These are phyloP conservation scores for Maudiozyma humilis DNA, from an alignment of 1,139 yeast species.

Conservation along the genomic window DNA sequence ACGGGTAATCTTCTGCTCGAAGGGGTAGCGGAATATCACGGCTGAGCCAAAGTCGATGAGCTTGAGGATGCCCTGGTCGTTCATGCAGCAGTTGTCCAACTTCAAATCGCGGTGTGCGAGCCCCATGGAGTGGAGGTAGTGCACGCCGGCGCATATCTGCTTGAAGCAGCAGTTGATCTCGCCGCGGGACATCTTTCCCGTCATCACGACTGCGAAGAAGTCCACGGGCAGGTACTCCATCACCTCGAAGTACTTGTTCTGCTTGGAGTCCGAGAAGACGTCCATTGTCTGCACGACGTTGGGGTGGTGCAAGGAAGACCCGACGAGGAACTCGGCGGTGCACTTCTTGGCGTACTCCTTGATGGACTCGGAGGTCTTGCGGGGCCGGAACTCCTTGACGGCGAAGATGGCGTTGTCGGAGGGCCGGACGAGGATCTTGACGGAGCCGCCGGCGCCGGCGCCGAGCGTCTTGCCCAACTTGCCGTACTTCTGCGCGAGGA, in stretches of 20 bases:
- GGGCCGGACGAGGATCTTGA: slow-evolving; percentile 67
- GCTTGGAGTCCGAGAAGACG: slow-evolving; percentile 56
- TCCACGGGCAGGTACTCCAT: slow-evolving; percentile 98
- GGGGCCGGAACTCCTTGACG: slow-evolving; percentile 86
- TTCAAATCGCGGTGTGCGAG: slow-evolving; percentile 92
- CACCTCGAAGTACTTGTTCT: slow-evolving; percentile 78
- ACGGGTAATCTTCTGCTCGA: slow-evolving; percentile 62
- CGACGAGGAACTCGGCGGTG: slow-evolving; percentile 93
- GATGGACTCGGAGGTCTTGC: slow-evolving; percentile 69
- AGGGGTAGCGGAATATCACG: slow-evolving; percentile 85
- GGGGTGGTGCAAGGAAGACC: slow-evolving; percentile 91
- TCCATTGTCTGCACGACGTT: slow-evolving; percentile 90
- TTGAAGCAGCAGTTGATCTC: slow-evolving; percentile 86
- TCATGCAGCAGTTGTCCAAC: slow-evolving; percentile 87
- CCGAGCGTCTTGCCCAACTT: slow-evolving; percentile 84
- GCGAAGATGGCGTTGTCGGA: slow-evolving; percentile 82
- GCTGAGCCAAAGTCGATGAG: slow-evolving; percentile 95
- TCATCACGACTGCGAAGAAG: slow-evolving; percentile 94
- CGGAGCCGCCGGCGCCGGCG: slow-evolving; percentile 97
- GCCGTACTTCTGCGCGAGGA: slow-evolving; percentile 73
- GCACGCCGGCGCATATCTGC: slow-evolving; percentile 75
- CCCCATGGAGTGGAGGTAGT: slow-evolving; percentile 77
- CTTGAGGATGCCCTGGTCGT: slow-evolving; percentile 76
- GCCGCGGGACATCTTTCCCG: slow-evolving; percentile 75
- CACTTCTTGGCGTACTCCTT: slow-evolving; percentile 90